Percentiles rank a stretch among this genome's conserved stretches.
Conservation (phyloP, 768 basidiomycete genomes). For the Lactifluus subvellereus region DNA sequence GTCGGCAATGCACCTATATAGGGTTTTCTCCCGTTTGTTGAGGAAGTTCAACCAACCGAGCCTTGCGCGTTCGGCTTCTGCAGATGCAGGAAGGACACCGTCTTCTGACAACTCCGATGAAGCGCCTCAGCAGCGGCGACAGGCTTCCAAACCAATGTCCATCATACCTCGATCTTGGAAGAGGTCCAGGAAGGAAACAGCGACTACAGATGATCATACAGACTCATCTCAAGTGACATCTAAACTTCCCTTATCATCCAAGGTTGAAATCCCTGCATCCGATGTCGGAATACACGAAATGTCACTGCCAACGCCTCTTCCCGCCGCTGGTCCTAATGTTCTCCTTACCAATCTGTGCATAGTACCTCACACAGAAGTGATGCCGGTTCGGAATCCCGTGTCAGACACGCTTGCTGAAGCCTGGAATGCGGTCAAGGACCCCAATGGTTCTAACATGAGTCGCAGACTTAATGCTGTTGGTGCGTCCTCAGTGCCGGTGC, state of each 20-base stretch:
- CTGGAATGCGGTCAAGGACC: neutral
- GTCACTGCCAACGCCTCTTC: neutral
- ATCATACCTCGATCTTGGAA: neutral
- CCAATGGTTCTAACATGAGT: neutral
- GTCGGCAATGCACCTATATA: neutral
- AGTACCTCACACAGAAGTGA: neutral
- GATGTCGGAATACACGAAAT: neutral
- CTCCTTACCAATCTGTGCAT: neutral
- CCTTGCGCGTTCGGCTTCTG: neutral
- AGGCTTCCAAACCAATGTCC: neutral
- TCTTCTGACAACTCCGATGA: neutral
- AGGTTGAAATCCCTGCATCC: neutral
- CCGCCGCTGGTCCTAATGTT: neutral
- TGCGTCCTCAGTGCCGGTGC: neutral
- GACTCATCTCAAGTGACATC: neutral
- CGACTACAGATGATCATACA: neutral
- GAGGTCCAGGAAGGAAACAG: neutral
- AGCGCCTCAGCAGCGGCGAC: neutral
- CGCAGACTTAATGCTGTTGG: neutral
- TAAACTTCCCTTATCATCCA: neutral
- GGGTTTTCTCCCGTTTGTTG: neutral
- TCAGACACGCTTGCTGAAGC: neutral
- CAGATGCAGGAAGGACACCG: neutral
- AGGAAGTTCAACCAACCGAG: constrained; percentile 2
- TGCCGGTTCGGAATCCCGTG: neutral